Evolutionary conservation across 768 basidiomycete species (phyloP), one percentile per base, ranked within the genome.

Genomic region (Pleurotus citrinopileatus): DNA sequence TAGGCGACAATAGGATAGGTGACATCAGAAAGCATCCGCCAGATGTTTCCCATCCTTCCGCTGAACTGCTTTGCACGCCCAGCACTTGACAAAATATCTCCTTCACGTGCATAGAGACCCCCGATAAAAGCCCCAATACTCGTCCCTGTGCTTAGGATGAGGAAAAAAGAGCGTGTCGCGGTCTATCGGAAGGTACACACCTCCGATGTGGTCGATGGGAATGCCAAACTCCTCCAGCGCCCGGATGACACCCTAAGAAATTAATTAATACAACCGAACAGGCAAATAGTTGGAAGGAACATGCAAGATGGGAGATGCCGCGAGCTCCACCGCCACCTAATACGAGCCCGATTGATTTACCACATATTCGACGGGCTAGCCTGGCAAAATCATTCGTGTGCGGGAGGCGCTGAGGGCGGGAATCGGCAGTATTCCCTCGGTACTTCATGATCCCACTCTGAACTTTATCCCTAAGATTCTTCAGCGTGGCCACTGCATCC

Each of bases 271-370:
- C 19, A 48, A 61, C 55, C 25, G 15, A 25, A 19, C 6, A n/a
- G 15, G 48, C 20, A 38, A 3, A 54, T 40, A 56, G 45, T 20
- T 43, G 23, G 8, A 54, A 19, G 25, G 25, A 19, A 63, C 66
- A 46, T 60, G 75, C 70, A 47, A 76, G 62, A 68, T 76, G 73
- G 15, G 73, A 70, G 52, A 78, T 73, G 45, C 78, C 97, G 37
- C 97, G 81, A 13, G 95, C 97, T 15, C 97, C 97, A n/a, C 97
- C 97, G 4, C 97, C 97, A 17, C 97, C 97, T 1, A 99, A 80
- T 5, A 98, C 94, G 40, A 99, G 73, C 1, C 95, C 97, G 55
- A 98, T 89, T 6, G 91, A 92, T 62, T 86, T 91, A 12, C 95
- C 97, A 63, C 94, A 97, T 32, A 98, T 81, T 46, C 94, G 73